Evolutionary conservation across 2,329 filamentous ascomycete genomes (phyloP), one percentile per base, ranked within the genome.

Genomic region (Exophiala sideris): DNA sequence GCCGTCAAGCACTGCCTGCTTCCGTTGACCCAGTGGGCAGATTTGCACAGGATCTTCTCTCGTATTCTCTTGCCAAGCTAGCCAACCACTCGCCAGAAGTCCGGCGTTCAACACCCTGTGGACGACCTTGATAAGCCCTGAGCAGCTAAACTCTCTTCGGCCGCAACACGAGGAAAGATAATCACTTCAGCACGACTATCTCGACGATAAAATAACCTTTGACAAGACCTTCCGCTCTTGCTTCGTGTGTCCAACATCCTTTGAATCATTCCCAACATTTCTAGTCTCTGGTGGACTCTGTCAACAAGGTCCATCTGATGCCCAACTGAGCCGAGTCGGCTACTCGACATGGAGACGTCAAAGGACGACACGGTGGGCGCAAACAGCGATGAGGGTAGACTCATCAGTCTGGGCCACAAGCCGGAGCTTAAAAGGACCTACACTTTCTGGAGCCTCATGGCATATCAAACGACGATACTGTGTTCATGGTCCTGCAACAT

Each of bases 401-500:
- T 60, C 48, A 54, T 58, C 49, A 58, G 55, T 34, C 55, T 60
- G 33, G 58, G 58, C 41, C 52, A 58, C 52, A 58, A 54, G 44
- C 58, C 55, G 29, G 56, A 60, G 45, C 58, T 60, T 42, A 56
- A 54, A 50, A 49, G 58, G 24, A 58, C 52, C 44, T 57, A 58
- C 35, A 54, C 9, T 21, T 60, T 60, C 35, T 60, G 58, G 58
- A 60, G 58, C 50, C 52, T 60, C 21, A 56, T 58, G 55, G 58
- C 58, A 42, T 60, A 58, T 24, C 58, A 60, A 20, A 54, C 53
- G 10, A 56, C 56, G 12, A 56, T 58, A 24, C 24, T 58, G 16
- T 54, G 57, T 41, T 57, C 51, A 5, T 55, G 54, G 54, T 55
- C 48, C 42, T 60, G 58, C 39, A 58, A 58, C 14, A 52, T 60